Base-by-base conservation (phyloP, 305 asterid genomes). In the Fraxinus sp. region DNA sequence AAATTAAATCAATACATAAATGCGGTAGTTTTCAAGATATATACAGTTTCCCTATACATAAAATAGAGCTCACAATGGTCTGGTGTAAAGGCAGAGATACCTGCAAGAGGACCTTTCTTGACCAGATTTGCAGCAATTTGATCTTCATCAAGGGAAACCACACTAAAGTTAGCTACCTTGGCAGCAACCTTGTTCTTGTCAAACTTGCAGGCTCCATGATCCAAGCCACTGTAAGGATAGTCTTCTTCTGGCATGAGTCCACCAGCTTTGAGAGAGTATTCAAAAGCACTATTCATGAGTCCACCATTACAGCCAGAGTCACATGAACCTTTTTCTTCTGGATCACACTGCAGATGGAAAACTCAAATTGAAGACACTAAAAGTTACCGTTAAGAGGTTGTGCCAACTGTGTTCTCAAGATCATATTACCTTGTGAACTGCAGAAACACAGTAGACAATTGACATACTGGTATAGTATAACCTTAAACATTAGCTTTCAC, bases 91-190 rank as follows among this genome's bases (percentile, higher is more conserved):
- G 62, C 62, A 52, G 7, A 36, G 13, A 28, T 87, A 87, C 89
- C 86, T 64, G 89, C 88, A 84, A 87, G 89, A 74, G 89, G 89
- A 39, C 89, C 89, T 74, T 82, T 85, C 75, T 80, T 84, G 71
- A 87, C 89, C 0, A 87, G 92, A 79, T 89, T 89, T 14, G 90
- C 90, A 76, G 90, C 89, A 64, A 89, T 88, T 88, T 89, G 92
- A 3, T 86, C 88, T 82, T 89, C 92, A 13, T 89, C 86, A 35
- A 85, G 88, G 80, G 92, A 88, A 75, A 89, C 89, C 52, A 86
- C 88, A 37, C 92, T 89, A 81, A 89, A 89, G 86, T 89, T 89
- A 57, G 92, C 85, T 32, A 89, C 91, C 83, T 87, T 86, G 16
- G 92, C 92, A 4, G 83, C 92, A 79, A 88, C 62, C 84, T 88